A percentile compares a stretch with the other conserved stretches of the same genome.
phyloP scores from a whole-genome alignment of 1,139 yeast genomes.

The Saccharomyces hybrid region DNA sequence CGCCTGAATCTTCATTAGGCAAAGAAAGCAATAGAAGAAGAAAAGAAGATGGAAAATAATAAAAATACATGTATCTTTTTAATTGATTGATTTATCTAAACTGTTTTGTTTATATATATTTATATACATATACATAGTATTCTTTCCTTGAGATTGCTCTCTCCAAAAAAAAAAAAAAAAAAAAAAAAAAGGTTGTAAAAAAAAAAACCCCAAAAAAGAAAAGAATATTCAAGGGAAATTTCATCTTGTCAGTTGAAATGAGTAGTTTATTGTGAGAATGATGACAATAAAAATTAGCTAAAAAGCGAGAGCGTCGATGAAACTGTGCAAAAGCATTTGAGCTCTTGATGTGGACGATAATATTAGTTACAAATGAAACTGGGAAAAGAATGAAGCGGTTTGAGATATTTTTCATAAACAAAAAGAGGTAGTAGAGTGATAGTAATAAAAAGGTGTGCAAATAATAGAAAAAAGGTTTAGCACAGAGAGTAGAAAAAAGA shows the following conservation, averaged over 20 bases:
- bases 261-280: neutral
- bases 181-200: neutral
- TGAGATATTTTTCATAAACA: neutral
- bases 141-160: neutral
- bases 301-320: neutral
- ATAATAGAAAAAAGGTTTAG: neutral
- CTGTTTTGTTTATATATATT: neutral
- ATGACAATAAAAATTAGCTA: neutral
- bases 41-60: neutral
- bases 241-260: constrained; percentile 1
- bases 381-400: neutral
- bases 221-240: neutral
- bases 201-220: constrained; percentile 1
- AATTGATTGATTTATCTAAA: neutral
- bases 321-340: neutral
- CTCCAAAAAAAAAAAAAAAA: neutral
- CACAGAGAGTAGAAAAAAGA: neutral
- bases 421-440: neutral
- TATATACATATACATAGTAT: neutral
- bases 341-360: neutral
- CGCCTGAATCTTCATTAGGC: neutral
- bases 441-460: neutral
- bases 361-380: neutral
- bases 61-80: neutral
- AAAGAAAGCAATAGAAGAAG: neutral